Evolutionary conservation across 441 rosid species (phyloP).

Genomic region (Gossypium schwendimanii): DNA sequence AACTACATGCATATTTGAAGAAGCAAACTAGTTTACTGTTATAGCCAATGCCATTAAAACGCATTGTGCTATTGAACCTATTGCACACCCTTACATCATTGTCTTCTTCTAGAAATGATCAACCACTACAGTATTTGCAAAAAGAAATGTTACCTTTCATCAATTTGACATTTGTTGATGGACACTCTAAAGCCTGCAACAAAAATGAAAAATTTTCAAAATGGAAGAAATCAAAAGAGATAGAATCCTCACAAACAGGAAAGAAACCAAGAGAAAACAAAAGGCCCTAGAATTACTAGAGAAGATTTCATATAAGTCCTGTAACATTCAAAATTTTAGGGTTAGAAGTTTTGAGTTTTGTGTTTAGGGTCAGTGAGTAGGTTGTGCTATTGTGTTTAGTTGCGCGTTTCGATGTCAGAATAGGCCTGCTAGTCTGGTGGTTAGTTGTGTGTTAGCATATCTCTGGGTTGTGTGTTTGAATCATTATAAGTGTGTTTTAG

Average conservation of each 20-base stretch:
- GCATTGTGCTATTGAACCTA: constrained; percentile 60
- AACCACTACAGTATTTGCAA: constrained; percentile 24
- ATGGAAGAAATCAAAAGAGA: not conserved
- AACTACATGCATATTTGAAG: constrained; percentile 58
- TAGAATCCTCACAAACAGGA: not conserved
- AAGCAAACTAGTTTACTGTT: constrained; percentile 74
- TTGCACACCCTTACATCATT: constrained; percentile 9
- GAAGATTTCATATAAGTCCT: not conserved
- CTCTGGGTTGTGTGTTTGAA: too few species aligned
- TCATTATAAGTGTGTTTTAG: too few species aligned
- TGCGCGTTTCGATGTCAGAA: too few species aligned
- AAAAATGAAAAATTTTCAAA: not conserved
- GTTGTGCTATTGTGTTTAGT: too few species aligned
- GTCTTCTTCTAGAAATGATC: constrained; percentile 1
- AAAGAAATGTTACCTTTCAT: constrained; percentile 35
- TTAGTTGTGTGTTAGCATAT: too few species aligned
- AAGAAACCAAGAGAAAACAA: not conserved
- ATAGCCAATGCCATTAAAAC: constrained; percentile 76
- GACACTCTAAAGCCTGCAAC: constrained; percentile 29
- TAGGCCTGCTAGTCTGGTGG: too few species aligned
- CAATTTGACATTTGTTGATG: constrained; percentile 30
- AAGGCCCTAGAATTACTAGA: not conserved
- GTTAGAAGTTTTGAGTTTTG: too few species aligned
- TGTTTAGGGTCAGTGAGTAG: too few species aligned
- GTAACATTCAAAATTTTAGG: too few species aligned